Evolutionary conservation across 169 alveolate species (phyloP).

Genomic region (Plasmodium berghei): DNA sequence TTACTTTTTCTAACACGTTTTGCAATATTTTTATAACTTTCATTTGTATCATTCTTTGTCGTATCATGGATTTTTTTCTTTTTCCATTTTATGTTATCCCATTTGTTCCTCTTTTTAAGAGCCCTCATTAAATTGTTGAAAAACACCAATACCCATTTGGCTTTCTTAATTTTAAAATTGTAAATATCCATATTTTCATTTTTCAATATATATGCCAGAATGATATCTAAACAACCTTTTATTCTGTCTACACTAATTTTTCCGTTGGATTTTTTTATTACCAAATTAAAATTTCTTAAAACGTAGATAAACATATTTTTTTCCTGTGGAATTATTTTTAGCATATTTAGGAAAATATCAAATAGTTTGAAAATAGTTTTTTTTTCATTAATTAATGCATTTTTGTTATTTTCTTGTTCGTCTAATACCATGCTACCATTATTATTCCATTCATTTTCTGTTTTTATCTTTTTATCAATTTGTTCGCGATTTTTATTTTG

Average conservation of each 20-base stretch:
- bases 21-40: background rate
- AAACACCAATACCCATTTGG: constrained; percentile 25
- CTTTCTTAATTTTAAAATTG: constrained; percentile 16
- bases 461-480: too few species aligned
- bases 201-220: constrained; percentile 58
- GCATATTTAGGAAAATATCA: constrained; percentile 25
- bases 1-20: background rate
- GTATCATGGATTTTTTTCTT: background rate
- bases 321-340: constrained; percentile 42
- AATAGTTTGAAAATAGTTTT: constrained; percentile 17
- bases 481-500: too few species aligned
- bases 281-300: constrained; percentile 45
- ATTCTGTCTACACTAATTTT: constrained; percentile 11
- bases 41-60: background rate
- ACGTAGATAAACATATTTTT: constrained; percentile 21
- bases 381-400: constrained; percentile 2
- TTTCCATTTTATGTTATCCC: background rate
- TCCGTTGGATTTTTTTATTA: constrained; percentile 6
- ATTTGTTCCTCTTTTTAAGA: constrained; percentile 6
- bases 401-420: background rate
- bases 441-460: too few species aligned
- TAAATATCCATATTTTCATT: constrained; percentile 12
- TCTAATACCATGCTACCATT: too few species aligned
- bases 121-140: constrained; percentile 14
- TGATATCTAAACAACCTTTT: constrained; percentile 38